A percentile compares a stretch with the other conserved stretches of the same genome.
Evolutionary conservation across 176 grass and related monocot genomes (phyloP).

Genomic region (Guadua angustifolia): DNA sequence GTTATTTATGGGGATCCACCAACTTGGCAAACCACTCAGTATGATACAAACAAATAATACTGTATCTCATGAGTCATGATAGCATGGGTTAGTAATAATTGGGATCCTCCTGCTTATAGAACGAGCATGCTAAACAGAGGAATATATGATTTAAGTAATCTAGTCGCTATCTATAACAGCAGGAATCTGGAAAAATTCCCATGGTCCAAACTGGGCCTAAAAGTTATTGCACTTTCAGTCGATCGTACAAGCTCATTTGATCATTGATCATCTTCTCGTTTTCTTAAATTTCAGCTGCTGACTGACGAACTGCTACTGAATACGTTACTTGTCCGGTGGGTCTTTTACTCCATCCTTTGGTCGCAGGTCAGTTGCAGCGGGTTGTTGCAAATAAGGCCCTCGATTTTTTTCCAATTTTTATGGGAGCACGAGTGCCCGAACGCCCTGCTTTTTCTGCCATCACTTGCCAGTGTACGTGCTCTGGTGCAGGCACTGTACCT

Average conservation of each 20-base stretch:
- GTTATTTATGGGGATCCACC: not conserved
- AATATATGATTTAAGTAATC: not conserved
- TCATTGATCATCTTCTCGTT: not conserved
- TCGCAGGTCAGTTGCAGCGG: not conserved
- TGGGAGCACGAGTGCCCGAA: not conserved
- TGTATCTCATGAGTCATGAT: not conserved
- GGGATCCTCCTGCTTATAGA: not conserved
- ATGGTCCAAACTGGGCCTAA: not conserved
- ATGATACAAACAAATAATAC: not conserved
- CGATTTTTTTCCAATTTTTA: not conserved
- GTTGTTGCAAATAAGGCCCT: not conserved
- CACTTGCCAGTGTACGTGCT: not conserved
- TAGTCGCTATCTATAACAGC: not conserved
- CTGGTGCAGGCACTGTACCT: not conserved
- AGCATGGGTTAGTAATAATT: not conserved
- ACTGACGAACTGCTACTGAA: not conserved
- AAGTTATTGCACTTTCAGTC: not conserved
- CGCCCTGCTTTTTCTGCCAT: not conserved
- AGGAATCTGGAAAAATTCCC: no score
- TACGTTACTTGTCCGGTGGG: not conserved
- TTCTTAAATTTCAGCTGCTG: not conserved
- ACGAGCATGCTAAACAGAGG: not conserved
- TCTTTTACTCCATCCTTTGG: not conserved
- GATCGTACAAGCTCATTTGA: not conserved
- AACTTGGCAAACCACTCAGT: not conserved